Evolutionary conservation across 495 filamentous ascomycete genomes (phyloP).

Genomic region (Podospora pseudocomata): DNA sequence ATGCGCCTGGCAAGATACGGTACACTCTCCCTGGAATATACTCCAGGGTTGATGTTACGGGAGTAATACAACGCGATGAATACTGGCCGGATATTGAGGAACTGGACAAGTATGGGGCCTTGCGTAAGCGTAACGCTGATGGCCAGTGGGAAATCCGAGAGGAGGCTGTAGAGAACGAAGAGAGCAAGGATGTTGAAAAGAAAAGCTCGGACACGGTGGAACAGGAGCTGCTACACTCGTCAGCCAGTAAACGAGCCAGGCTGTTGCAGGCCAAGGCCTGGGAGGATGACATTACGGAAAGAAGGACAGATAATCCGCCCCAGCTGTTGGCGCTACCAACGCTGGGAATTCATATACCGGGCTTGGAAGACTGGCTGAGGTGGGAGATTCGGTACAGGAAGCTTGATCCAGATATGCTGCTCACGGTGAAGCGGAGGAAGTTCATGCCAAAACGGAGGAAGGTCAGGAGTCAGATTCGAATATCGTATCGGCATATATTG

Average conservation of each 20-base stretch:
- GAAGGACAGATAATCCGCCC: slow-evolving; percentile 12
- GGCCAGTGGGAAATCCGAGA: background rate
- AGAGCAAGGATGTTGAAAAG: background rate
- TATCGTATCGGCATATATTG: slow-evolving; percentile 4
- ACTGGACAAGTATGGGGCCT: background rate
- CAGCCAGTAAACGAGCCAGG: background rate
- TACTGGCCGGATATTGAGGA: slow-evolving; percentile 24
- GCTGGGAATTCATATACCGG: slow-evolving; percentile 38
- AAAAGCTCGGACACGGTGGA: background rate
- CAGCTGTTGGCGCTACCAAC: slow-evolving; percentile 51
- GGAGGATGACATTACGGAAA: slow-evolving; percentile 1
- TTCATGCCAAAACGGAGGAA: background rate
- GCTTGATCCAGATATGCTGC: slow-evolving; percentile 33
- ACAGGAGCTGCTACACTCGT: background rate
- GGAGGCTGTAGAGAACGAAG: background rate
- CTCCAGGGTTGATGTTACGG: slow-evolving; percentile 24
- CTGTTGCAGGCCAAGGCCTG: background rate
- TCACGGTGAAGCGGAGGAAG: slow-evolving; percentile 13
- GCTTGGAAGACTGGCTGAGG: slow-evolving; percentile 34
- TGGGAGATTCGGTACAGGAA: slow-evolving; percentile 50
- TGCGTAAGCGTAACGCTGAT: background rate
- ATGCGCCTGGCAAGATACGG: slow-evolving; percentile 50
- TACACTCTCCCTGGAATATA: slow-evolving; percentile 54
- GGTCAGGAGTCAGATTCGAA: slow-evolving; percentile 1
- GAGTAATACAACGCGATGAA: slow-evolving; percentile 14